Evolutionary conservation across 1,284 basidiomycete genomes (phyloP), one percentile per base, ranked within the genome.

Genomic region (Agaricales sp.): DNA sequence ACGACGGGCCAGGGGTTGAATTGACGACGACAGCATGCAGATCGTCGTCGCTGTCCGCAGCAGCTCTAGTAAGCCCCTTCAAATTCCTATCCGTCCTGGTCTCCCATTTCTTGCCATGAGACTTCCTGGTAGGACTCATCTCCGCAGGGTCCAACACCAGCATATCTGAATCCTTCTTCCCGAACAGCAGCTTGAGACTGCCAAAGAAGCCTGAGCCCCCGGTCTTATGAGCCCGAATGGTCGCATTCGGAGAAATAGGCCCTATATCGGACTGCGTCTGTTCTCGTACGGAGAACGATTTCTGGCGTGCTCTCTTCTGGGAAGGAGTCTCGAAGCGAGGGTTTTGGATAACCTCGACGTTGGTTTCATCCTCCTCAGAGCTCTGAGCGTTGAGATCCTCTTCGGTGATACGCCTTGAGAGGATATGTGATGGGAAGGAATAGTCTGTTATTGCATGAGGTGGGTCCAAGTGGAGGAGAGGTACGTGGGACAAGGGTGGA

Each of bases 321-420:
- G 39, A n/a, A 11, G 24, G 25, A 0, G 62, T 55, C 22, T 58
- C 52, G 53, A 81, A 85, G 2, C 74, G 71, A 16, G 74, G 66
- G 52, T 87, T 86, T 55, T 85, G 82, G 39, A 78, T 69, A 4
- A 82, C 67, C 49, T 69, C 65, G 3, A 78, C 60, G 3, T 58
- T 56, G 3, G 60, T 58, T 1, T 58, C 61, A 0, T 62, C 65
- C 0, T 67, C 69, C 4, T 67, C 68, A 22, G 63, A 67, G 20
- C 61, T 65, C 6, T 60, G 58, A 57, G 25, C 46, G 51, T 52
- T 30, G 30, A 67, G 51, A 22, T 65, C 63, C 48, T 68, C 77
- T 53, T 74, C 76, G 1, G 67, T 69, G 44, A 75, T 78, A 37
- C 67, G 65, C 16, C 64, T 62, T 16, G 67, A 61, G 2, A 73